Evolutionary conservation across 208 protist genomes (phyloP).

Genomic region (Balamuthia mandrillaris): DNA sequence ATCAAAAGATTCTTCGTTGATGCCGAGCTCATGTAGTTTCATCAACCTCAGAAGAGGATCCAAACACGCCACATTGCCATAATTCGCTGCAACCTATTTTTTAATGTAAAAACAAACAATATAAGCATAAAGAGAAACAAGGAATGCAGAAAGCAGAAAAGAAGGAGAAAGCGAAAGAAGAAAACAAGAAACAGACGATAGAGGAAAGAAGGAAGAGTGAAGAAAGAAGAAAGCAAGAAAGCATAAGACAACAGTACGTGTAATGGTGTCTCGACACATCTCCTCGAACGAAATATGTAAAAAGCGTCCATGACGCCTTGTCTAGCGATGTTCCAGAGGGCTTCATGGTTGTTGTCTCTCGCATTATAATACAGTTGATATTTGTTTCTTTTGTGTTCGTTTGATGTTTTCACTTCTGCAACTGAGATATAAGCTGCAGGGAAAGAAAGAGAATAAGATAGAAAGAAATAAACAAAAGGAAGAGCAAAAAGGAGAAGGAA

Average conservation of each 20-base stretch:
- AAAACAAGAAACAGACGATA: no score
- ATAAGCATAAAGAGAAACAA: background rate
- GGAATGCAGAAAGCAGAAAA: no score
- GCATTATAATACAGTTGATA: no score
- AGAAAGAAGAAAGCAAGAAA: no score
- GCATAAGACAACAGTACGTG: no score
- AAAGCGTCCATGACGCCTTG: no score
- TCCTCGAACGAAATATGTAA: no score
- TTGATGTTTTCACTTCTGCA: background rate
- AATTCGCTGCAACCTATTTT: background rate
- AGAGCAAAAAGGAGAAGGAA: background rate
- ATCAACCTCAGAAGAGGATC: background rate
- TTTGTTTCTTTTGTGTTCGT: background rate
- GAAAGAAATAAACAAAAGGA: background rate
- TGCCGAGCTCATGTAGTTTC: background rate
- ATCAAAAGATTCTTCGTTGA: slow-evolving; percentile 6
- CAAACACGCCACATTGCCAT: background rate
- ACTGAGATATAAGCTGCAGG: background rate
- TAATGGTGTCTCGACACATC: no score
- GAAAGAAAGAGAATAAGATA: background rate
- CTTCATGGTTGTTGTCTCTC: no score
- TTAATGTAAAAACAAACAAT: background rate
- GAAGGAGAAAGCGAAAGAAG: no score
- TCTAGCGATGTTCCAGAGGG: no score
- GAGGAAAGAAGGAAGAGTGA: no score